These are phyloP conservation scores for Candida hungchunana DNA, from an alignment of 805 yeast species.

Conservation along the genomic window DNA sequence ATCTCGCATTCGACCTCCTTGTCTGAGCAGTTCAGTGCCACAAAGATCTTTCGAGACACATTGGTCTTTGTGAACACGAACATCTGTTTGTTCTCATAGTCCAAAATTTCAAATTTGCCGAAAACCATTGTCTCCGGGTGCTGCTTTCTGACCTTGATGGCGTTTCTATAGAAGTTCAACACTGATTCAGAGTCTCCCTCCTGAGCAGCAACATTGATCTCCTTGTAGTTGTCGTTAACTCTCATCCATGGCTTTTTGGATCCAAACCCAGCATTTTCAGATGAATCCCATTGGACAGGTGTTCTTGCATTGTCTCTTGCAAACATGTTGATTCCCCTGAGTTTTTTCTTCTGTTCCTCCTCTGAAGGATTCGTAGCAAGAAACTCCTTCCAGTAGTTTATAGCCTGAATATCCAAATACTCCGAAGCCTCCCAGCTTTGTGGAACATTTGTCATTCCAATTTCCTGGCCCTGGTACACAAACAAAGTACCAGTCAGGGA, in stretches of 20 bases:
- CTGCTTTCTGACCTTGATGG: slow-evolving; percentile 40
- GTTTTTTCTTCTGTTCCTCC: slow-evolving; percentile 27
- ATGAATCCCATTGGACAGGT: slow-evolving; percentile 51
- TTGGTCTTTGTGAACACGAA: slow-evolving; percentile 39
- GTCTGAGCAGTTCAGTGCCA: slow-evolving; percentile 40
- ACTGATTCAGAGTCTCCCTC: slow-evolving; percentile 43
- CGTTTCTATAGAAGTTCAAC: slow-evolving; percentile 41
- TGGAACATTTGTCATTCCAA: slow-evolving; percentile 47
- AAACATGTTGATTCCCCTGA: slow-evolving; percentile 33
- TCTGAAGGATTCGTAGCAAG: slow-evolving; percentile 24
- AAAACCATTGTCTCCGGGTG: slow-evolving; percentile 40
- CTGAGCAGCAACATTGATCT: slow-evolving; percentile 46
- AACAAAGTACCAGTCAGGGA: slow-evolving; percentile 51
- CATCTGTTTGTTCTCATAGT: slow-evolving; percentile 37
- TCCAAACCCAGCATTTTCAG: slow-evolving; percentile 44
- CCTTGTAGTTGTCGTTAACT: slow-evolving; percentile 45
- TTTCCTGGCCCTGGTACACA: slow-evolving; percentile 59
- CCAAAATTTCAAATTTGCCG: slow-evolving; percentile 43
- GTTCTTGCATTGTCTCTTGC: slow-evolving; percentile 54
- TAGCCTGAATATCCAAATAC: slow-evolving; percentile 46
- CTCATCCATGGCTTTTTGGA: slow-evolving; percentile 49
- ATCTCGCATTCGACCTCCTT: slow-evolving; percentile 31
- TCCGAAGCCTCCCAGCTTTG: slow-evolving; percentile 43
- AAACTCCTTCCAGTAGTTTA: slow-evolving; percentile 37
- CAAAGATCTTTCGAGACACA: slow-evolving; percentile 31